Percentiles rank a stretch among this genome's conserved stretches.
phyloP scores from a whole-genome alignment of 345 rosid species.

The Kernera saxatilis region DNA sequence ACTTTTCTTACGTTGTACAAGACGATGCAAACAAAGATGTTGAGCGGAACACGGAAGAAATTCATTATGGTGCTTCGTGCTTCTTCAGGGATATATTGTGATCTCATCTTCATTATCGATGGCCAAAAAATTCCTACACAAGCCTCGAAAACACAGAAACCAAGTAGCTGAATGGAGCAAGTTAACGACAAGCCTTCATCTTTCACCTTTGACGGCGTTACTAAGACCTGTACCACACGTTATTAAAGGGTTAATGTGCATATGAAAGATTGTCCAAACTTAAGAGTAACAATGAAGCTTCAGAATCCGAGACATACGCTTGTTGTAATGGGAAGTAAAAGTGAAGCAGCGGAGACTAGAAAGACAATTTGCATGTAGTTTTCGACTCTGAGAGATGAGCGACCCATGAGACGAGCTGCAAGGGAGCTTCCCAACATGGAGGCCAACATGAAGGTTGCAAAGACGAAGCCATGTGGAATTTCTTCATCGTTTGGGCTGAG shows the following conservation, averaged over 20 bases:
- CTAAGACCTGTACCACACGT: constrained; percentile 49
- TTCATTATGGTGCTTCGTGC: constrained; percentile 99
- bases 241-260: neutral
- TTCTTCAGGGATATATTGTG: constrained; percentile 97
- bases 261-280: neutral
- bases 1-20: constrained; percentile 68
- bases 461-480: constrained; percentile 94
- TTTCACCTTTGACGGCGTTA: constrained; percentile 57
- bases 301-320: constrained; percentile 40
- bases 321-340: constrained; percentile 72
- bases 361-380: constrained; percentile 94
- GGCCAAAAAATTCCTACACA: constrained; percentile 98
- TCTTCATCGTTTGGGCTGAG: constrained; percentile 86
- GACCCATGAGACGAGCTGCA: constrained; percentile 86
- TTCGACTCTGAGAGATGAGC: constrained; percentile 64
- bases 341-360: constrained; percentile 57
- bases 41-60: constrained; percentile 95
- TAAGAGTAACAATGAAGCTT: neutral
- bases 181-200: constrained; percentile 71
- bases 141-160: constrained; percentile 87
- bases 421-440: constrained; percentile 97
- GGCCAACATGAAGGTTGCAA: constrained; percentile 96
- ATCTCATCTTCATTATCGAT: constrained; percentile 98
- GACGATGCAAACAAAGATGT: constrained; percentile 81
- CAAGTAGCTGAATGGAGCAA: constrained; percentile 70